Evolutionary conservation across 495 filamentous ascomycete species (phyloP).

Genomic region (Pyrenula aspistea): DNA sequence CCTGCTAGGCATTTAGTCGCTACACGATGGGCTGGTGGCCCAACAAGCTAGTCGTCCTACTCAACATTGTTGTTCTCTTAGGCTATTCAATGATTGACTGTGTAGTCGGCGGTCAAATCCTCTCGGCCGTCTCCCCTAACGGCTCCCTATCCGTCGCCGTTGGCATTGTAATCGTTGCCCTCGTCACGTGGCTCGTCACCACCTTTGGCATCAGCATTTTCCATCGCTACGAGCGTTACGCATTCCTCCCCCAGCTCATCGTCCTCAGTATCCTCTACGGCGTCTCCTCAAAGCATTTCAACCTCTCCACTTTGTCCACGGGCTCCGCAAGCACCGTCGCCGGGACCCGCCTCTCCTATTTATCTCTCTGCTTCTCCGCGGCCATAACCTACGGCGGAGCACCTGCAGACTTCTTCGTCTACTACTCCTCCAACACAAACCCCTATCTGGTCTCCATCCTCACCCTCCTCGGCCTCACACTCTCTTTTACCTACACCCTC

Average conservation of each 20-base stretch:
- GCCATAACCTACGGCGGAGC: constrained; percentile 50
- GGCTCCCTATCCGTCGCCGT: constrained; percentile 53
- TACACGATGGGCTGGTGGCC: constrained; percentile 78
- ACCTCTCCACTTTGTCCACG: constrained; percentile 36
- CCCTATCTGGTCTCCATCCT: constrained; percentile 13
- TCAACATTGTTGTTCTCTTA: constrained; percentile 61
- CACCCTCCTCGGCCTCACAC: constrained; percentile 32
- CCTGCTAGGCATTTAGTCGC: constrained; percentile 46
- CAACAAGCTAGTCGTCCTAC: constrained; percentile 55
- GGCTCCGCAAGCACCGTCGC: constrained; percentile 39
- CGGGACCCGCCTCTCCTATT: constrained; percentile 54
- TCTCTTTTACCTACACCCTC: constrained; percentile 49
- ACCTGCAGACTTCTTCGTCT: constrained; percentile 55
- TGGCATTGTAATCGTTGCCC: constrained; percentile 54
- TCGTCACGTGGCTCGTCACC: constrained; percentile 55
- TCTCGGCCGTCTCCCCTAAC: constrained; percentile 55
- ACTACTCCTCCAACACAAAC: constrained; percentile 30
- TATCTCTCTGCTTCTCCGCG: constrained; percentile 51
- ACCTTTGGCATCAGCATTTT: constrained; percentile 65
- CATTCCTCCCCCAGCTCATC: constrained; percentile 55
- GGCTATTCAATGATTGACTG: constrained; percentile 62
- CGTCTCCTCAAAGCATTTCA: constrained; percentile 50
- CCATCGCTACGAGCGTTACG: constrained; percentile 59
- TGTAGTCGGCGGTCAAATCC: constrained; percentile 62
- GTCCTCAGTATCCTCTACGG: constrained; percentile 57